Conservation (phyloP, 2,329 filamentous ascomycete species). For the Cercospora brassicicola region DNA sequence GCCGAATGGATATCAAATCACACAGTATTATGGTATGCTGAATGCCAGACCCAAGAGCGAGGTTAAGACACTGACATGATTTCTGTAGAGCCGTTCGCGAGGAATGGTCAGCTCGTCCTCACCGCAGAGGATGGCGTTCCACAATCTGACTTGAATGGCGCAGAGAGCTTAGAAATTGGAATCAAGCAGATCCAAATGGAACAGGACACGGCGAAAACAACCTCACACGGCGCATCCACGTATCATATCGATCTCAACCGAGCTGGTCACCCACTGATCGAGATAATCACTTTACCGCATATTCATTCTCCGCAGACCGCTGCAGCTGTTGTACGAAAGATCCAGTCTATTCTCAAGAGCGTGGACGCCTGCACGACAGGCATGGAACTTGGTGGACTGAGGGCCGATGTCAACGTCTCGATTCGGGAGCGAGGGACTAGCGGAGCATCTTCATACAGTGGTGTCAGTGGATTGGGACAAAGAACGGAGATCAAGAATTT, state of each 20-base stretch:
- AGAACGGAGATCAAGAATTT: slow-evolving; percentile 97
- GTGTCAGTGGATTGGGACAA: slow-evolving; percentile 69
- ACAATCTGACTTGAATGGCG: slow-evolving; percentile 65
- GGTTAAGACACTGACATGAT: not conserved
- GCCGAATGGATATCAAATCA: slow-evolving; percentile 94
- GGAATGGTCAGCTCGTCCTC: slow-evolving; percentile 70
- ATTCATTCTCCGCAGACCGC: slow-evolving; percentile 86
- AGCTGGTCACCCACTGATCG: slow-evolving; percentile 84
- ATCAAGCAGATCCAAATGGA: slow-evolving; percentile 97
- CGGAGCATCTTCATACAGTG: slow-evolving; percentile 54
- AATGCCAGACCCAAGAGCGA: not conserved
- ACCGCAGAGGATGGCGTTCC: slow-evolving; percentile 74
- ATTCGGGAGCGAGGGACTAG: slow-evolving; percentile 59
- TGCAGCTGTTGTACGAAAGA: slow-evolving; percentile 82
- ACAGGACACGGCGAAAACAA: slow-evolving; percentile 94
- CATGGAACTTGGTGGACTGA: slow-evolving; percentile 88
- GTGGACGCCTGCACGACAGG: slow-evolving; percentile 85
- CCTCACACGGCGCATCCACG: slow-evolving; percentile 69
- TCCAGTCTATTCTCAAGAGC: slow-evolving; percentile 75
- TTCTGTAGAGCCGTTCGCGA: slow-evolving; percentile 59
- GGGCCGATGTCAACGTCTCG: slow-evolving; percentile 95
- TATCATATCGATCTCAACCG: slow-evolving; percentile 92
- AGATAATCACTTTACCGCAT: slow-evolving; percentile 89
- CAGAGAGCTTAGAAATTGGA: slow-evolving; percentile 69
- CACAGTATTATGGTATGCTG: slow-evolving; percentile 74